Evolutionary conservation across 2,329 filamentous ascomycete genomes (phyloP), one percentile per base, ranked within the genome.

Genomic region (Teratosphaeria nubilosa): DNA sequence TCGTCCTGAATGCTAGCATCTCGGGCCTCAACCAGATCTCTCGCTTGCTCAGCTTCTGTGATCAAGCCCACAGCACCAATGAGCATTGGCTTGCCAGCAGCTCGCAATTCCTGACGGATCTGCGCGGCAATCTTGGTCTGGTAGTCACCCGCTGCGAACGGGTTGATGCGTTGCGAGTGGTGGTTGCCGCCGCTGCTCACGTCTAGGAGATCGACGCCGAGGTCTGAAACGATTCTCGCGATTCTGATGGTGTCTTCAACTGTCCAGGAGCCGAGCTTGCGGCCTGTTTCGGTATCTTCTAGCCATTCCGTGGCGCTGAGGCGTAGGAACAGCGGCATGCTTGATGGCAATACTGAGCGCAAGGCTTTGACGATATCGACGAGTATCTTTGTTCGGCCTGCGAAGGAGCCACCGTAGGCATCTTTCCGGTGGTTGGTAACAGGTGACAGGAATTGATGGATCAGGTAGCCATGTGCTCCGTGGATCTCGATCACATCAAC

Each of bases 171-270:
- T 56, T 73, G 70, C 68, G 82, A 75, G 37, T 77, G 73, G 69
- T 84, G 81, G 68, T 88, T 87, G 41, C 88, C 91, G 34, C 85
- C 89, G 1, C 85, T 86, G 65, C 85, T 90, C 57, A 95, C 83
- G 71, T 96, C 91, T 20, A 96, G 78, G n/a, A 95, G 77, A 71
- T 96, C 91, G 51, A 96, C 80, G 31, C 91, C 91, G 11, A 81
- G 77, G 0, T 80, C 82, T 0, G 88, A 86, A 0, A 96, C 80
- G n/a, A 86, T 77, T 70, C 78, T 70, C 0, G 88, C 84, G 1
- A 94, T 78, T 51, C 76, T 75, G 27, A 84, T 77, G 0, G 83
- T 84, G 56, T 91, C 80, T 13, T 84, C 79, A 1, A 85, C 65
- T 0, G 80, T 86, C 88, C 88, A 94, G 66, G 79, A 82, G 62